These are phyloP conservation scores for Candida broadrunensis DNA, from an alignment of 805 yeast species.

Conservation along the genomic window DNA sequence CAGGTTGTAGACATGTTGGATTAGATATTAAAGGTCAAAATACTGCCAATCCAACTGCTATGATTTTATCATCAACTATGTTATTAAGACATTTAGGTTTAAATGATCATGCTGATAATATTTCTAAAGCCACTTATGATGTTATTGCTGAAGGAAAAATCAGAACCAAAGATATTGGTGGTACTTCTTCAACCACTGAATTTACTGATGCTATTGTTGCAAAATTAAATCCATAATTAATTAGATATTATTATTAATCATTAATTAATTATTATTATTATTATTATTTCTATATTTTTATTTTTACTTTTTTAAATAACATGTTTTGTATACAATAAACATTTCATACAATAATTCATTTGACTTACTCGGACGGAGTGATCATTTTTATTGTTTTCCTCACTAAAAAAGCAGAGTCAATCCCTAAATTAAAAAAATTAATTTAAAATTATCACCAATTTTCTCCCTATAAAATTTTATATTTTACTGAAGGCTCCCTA, in stretches of 20 bases:
- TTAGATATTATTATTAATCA: too few relatives aligned
- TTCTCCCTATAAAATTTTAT: too few relatives aligned
- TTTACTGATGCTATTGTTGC: constrained; percentile 88
- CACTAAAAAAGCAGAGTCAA: too few relatives aligned
- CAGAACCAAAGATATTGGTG: constrained; percentile 91
- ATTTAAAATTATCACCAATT: too few relatives aligned
- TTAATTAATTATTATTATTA: background rate
- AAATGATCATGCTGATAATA: constrained; percentile 78
- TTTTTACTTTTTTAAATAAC: too few relatives aligned
- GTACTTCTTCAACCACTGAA: constrained; percentile 83
- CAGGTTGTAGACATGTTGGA: constrained; percentile 99
- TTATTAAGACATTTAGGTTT: constrained; percentile 94
- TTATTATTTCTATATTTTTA: too few relatives aligned
- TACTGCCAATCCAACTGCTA: constrained; percentile 97
- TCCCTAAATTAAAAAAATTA: too few relatives aligned
- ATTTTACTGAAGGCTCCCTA: too few relatives aligned
- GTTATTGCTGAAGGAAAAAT: constrained; percentile 86
- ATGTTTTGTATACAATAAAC: too few relatives aligned
- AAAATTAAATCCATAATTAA: constrained; percentile 45
- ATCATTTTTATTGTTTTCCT: too few relatives aligned
- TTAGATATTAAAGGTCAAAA: constrained; percentile 92
- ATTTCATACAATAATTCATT: too few relatives aligned
- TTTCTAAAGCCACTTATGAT: constrained; percentile 83
- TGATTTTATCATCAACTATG: constrained; percentile 88
- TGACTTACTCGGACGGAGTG: too few relatives aligned